Evolutionary conservation across 2,329 filamentous ascomycete genomes (phyloP).

Genomic region (Beauveria rudraprayagi): DNA sequence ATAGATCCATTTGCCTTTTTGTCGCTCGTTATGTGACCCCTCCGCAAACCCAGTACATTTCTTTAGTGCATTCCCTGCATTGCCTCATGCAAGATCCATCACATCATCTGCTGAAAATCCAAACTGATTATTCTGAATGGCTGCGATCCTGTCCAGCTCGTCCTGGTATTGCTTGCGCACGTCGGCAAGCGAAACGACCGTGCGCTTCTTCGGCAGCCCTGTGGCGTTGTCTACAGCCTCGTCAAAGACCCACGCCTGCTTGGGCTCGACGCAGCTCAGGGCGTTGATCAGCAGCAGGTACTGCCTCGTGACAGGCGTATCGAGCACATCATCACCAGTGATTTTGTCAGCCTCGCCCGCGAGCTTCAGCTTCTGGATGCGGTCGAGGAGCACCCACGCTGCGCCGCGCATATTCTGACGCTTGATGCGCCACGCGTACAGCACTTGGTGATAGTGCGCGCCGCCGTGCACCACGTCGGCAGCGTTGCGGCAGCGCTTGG

Average conservation of each 20-base stretch:
- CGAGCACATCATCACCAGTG: slow-evolving; percentile 47
- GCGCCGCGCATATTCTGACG: slow-evolving; percentile 80
- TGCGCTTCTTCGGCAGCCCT: slow-evolving; percentile 46
- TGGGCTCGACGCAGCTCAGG: slow-evolving; percentile 72
- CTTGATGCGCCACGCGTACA: slow-evolving; percentile 84
- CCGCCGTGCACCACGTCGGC: slow-evolving; percentile 57
- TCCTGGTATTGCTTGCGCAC: slow-evolving; percentile 82
- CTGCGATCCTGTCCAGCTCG: slow-evolving; percentile 80
- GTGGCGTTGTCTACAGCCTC: slow-evolving; percentile 22
- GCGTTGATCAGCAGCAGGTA: slow-evolving; percentile 92
- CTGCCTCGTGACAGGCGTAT: slow-evolving; percentile 61
- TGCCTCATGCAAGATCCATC: slow-evolving; percentile 42
- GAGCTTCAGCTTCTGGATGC: slow-evolving; percentile 53
- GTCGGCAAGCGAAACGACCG: slow-evolving; percentile 77
- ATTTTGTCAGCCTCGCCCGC: slow-evolving; percentile 52
- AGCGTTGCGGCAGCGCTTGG: slow-evolving; percentile 61
- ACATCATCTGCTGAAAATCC: slow-evolving; percentile 54
- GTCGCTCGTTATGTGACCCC: neutral
- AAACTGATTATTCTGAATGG: slow-evolving; percentile 85
- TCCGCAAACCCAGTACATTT: neutral
- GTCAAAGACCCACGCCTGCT: slow-evolving; percentile 70
- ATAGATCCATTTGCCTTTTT: neutral
- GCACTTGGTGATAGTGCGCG: slow-evolving; percentile 81
- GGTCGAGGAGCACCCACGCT: slow-evolving; percentile 53
- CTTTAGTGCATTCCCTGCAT: neutral